Conservation (phyloP, 225 moss, liverwort and hornwort species). For the Sphagnum tenellum region DNA sequence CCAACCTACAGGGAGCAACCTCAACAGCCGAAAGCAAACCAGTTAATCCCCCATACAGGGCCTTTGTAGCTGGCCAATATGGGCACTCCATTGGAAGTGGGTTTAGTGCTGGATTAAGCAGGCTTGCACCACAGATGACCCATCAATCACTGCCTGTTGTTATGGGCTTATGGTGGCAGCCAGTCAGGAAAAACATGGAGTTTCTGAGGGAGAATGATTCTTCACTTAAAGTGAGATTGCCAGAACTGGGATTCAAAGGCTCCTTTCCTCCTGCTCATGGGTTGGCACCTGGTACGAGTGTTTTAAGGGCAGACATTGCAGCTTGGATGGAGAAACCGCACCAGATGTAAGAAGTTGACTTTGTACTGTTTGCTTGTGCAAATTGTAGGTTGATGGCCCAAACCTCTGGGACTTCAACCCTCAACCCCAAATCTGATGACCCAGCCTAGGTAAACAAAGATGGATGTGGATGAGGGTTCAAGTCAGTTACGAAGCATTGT, state of each 20-base stretch:
- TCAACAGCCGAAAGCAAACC: conserved; percentile 10
- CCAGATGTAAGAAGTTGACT: neutral
- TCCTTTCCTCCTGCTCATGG: conserved; percentile 7
- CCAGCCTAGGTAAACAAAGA: no score
- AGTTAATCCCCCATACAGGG: conserved; percentile 38
- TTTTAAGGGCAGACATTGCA: conserved; percentile 46
- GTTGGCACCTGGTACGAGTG: conserved; percentile 11
- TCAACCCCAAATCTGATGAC: no score
- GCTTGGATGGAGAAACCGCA: conserved; percentile 26
- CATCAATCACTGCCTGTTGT: conserved; percentile 43
- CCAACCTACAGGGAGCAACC: conserved; percentile 22
- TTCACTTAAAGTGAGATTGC: conserved; percentile 11
- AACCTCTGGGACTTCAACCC: no score
- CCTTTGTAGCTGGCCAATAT: conserved; percentile 35
- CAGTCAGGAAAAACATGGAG: conserved; percentile 36
- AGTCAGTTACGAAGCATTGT: no score
- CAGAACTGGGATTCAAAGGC: conserved; percentile 23
- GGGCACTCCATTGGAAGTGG: conserved; percentile 39
- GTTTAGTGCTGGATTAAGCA: conserved; percentile 28
- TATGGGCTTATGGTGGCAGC: conserved; percentile 68
- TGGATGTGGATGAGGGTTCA: no score
- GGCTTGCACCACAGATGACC: conserved; percentile 29
- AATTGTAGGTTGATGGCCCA: no score
- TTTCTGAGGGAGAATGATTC: conserved; percentile 14
- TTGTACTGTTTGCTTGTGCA: no score